These are phyloP conservation scores for Blastobotrys attinorum DNA, from an alignment of 805 yeast species.

Conservation along the genomic window DNA sequence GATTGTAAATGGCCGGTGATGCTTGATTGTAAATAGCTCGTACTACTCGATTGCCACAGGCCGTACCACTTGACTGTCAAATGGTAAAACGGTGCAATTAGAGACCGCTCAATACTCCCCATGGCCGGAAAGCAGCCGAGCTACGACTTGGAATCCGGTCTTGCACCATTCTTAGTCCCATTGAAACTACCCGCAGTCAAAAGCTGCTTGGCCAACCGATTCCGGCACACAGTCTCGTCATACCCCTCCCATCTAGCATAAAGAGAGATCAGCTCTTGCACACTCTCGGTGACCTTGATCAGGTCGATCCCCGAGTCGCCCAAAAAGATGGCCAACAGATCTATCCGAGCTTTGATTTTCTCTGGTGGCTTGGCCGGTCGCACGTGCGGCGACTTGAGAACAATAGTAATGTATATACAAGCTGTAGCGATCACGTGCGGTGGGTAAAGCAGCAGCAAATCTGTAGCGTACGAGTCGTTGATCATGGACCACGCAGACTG, in stretches of 20 bases:
- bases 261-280: constrained; percentile 74
- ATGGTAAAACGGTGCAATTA: no score
- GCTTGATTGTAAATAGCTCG: no score
- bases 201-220: background rate
- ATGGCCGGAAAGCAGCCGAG: no score
- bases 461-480: constrained; percentile 86
- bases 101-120: no score
- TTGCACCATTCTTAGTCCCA: no score
- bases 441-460: constrained; percentile 71
- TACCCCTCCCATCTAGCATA: constrained; percentile 86
- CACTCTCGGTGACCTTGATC: constrained; percentile 68
- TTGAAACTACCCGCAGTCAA: background rate
- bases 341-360: constrained; percentile 37
- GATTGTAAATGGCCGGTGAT: no score
- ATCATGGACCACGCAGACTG: constrained; percentile 86
- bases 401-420: constrained; percentile 70
- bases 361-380: constrained; percentile 29
- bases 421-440: constrained; percentile 85
- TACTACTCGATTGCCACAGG: no score
- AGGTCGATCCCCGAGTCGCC: constrained; percentile 72
- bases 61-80: no score
- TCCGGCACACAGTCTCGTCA: constrained; percentile 37
- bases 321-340: constrained; percentile 54
- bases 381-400: constrained; percentile 35
- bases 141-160: no score